A percentile compares a stretch with the other conserved stretches of the same genome.
These are phyloP conservation scores for Filobasidium wieringae DNA, from an alignment of 768 basidiomycete genomes.

Conservation along the genomic window DNA sequence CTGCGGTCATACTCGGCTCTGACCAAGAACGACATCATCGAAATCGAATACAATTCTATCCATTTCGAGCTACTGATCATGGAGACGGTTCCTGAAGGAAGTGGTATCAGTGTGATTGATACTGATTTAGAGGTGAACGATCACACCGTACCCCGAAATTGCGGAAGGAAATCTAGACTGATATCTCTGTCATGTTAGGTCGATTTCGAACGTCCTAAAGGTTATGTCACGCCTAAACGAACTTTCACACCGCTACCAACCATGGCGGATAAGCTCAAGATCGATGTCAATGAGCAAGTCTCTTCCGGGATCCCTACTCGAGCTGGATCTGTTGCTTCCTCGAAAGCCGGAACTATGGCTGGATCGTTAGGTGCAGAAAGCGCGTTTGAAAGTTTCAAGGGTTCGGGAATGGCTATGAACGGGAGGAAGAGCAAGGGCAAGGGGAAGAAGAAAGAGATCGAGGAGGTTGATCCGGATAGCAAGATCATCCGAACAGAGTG, in stretches of 20 bases:
- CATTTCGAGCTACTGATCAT: slow-evolving; percentile 90
- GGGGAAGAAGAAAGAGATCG: slow-evolving; percentile 70
- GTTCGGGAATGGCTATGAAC: slow-evolving; percentile 76
- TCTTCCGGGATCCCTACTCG: slow-evolving; percentile 42
- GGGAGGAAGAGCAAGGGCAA: slow-evolving; percentile 93
- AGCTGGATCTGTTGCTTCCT: slow-evolving; percentile 65
- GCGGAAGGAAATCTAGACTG: not conserved
- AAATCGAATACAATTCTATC: slow-evolving; percentile 93
- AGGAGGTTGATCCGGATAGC: slow-evolving; percentile 64
- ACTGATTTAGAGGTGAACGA: slow-evolving; percentile 67
- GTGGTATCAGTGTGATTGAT: slow-evolving; percentile 79
- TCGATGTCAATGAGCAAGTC: slow-evolving; percentile 53
- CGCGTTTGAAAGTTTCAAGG: slow-evolving; percentile 74
- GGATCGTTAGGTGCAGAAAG: slow-evolving; percentile 11
- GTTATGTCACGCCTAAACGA: slow-evolving; percentile 83
- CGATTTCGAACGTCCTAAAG: slow-evolving; percentile 76
- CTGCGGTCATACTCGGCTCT: slow-evolving; percentile 83
- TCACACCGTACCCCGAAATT: too few relatives aligned
- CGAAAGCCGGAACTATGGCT: slow-evolving; percentile 49
- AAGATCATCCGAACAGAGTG: slow-evolving; percentile 87
- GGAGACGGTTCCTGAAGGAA: slow-evolving; percentile 70
- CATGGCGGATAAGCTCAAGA: slow-evolving; percentile 94
- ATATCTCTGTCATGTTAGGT: slow-evolving; percentile 41
- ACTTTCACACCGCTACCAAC: slow-evolving; percentile 60
- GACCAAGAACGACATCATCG: slow-evolving; percentile 92